Evolutionary conservation across 2,329 filamentous ascomycete species (phyloP), one percentile per base, ranked within the genome.

Genomic region (Blastomyces silverae): DNA sequence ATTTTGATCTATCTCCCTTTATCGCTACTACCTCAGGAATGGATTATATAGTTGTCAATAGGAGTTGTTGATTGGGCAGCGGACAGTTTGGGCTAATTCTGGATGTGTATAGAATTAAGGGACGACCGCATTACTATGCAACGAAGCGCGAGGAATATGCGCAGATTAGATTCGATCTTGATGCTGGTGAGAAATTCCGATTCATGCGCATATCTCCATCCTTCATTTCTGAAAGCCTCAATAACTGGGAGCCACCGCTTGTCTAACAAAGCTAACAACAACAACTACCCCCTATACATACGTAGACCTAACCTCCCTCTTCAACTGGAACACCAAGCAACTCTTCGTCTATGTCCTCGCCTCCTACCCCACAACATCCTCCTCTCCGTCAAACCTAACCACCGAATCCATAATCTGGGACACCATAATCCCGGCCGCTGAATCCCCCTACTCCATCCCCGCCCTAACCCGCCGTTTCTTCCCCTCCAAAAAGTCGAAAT

Each of bases 321-420:
- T 97, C 84, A 96, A 90, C 74, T 99, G 93, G 94, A 99, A 99
- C 83, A 99, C 95, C 25, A 99, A 99, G 79, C 91, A 97, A 79
- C 81, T 99, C 73, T 99, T 97, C 79, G 87, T 97, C 76, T 99
- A 96, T 81, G 87, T 99, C 66, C 93, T 91, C 64, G 93, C 93
- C 64, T 88, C 82, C 64, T 89, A 88, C 74, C 81, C 73, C 4
- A 71, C 82, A 48, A 79, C 22, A 17, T 2, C 81, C 48, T 78
- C 78, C 59, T 76, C 77, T 59, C 68, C 70, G 17, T 69, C 73
- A 39, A 79, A 80, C 13, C 68, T 75, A 61, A 81, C 79, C 46
- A 79, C 71, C 53, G 69, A 71, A 67, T 69, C 55, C 65, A 74
- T 61, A 73, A 73, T 61, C 68, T 68, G 55, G 67, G 68, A 99